These are phyloP conservation scores for Agrostemma githago DNA, from an alignment of 148 eudicot genomes.

Conservation along the genomic window DNA sequence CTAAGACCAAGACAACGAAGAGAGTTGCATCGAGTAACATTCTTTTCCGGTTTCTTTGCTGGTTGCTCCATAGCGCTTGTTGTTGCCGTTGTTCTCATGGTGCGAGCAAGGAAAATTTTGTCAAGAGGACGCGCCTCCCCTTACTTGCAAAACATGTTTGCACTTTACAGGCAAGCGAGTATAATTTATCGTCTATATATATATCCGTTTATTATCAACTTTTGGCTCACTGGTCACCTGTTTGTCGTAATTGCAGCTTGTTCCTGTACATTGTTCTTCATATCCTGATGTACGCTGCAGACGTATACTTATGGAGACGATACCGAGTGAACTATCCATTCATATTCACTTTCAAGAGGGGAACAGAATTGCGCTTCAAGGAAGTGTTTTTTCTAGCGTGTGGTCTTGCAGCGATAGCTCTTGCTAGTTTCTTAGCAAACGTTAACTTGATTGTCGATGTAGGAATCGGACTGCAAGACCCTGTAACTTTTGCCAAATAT, in stretches of 20 bases:
- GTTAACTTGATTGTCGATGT: conserved; percentile 49
- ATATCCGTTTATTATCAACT: not conserved
- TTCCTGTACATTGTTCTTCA: conserved; percentile 59
- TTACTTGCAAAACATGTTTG: conserved; percentile 55
- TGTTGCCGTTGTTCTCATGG: conserved; percentile 50
- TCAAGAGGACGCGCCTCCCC: conserved; percentile 30
- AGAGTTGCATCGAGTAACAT: conserved; percentile 65
- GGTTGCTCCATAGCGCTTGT: conserved; percentile 66
- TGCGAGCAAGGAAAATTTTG: conserved; percentile 40
- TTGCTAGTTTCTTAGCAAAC: conserved; percentile 50
- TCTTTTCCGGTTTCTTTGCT: conserved; percentile 68
- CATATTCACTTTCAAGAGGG: conserved; percentile 80
- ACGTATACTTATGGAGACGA: conserved; percentile 75
- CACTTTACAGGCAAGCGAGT: conserved; percentile 55
- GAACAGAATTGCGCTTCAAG: conserved; percentile 63
- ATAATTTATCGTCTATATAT: not conserved
- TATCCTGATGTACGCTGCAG: conserved; percentile 69
- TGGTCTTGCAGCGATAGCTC: conserved; percentile 58
- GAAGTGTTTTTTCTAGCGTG: conserved; percentile 59
- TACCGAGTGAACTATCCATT: conserved; percentile 70
- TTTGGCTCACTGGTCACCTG: not conserved
- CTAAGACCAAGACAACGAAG: conserved; percentile 51
- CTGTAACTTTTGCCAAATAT: conserved; percentile 36
- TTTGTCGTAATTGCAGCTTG: conserved; percentile 48
- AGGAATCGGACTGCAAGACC: conserved; percentile 12